Evolutionary conservation across 83 land plant species (phyloP), one percentile per base, ranked within the genome.

Genomic region (Diphasiastrum complanatum): DNA sequence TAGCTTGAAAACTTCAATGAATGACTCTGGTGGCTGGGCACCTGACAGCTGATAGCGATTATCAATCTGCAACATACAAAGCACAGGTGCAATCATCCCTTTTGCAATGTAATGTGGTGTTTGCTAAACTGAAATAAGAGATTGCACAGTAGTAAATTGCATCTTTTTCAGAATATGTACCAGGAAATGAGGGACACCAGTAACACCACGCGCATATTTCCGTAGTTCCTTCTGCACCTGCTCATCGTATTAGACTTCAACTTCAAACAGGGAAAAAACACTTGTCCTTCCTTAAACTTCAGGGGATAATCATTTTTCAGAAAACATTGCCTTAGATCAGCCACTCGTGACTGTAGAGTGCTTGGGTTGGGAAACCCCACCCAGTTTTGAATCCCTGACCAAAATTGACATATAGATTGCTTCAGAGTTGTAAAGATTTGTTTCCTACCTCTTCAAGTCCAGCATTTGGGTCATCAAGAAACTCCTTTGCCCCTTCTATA

Each of bases 1-100:
- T 1, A 16, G 51, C 55, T 80, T 61, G 58, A 91, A 87, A 34
- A 73, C 86, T 27, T 74, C 67, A 46, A 81, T 32, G 45, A 91
- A 86, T 1, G 72, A 69, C 31, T 79, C 85, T 0, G 97, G 93
- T 24, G 89, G 86, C 58, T 91, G 97, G 18, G 82, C 93, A 33
- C 97, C 93, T 46, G 79, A 79, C 11, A 86, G 45, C 51, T 87
- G 26, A 11, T 67, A 66, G 55, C 76, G 73, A 45, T 79, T 86
- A 67, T 87, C 82, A 6, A 91, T 79, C 95, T 88, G 81, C 32
- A 47, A 33, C 46, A 36, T 2, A 37, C 8, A 38, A 33, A 32
- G 16, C 43, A 40, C 43, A 40, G 12, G 16, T 16, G 16, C 43
- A 40, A 8, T 8, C 43, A 40, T 16, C 8, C 43, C 8, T 16